Base-by-base conservation (phyloP, 1,139 yeast genomes). In the Taphrina pruni region DNA sequence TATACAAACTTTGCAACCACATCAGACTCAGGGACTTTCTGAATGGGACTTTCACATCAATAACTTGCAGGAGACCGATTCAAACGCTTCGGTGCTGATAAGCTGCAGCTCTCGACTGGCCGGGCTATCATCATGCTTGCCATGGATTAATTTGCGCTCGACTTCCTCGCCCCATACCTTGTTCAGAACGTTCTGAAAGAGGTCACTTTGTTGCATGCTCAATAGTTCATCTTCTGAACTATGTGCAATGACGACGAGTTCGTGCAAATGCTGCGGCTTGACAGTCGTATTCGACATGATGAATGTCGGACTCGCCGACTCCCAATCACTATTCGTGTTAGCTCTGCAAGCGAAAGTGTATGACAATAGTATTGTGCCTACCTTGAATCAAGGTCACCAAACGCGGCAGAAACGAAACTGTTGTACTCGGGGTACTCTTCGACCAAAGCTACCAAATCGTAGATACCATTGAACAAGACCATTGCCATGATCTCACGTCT, bases 381-480 rank as follows among this genome's bases (percentile, higher is more conserved):
- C 62, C 62, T 58, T 38, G 20, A 20, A 35, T 58, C 62, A 6
- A 58, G 54, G 0, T 70, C 72, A 5, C 81, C 81, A 71, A 85
- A 85, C 0, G 87, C 87, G 20, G 78, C 81, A 1, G 72, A 69
- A 4, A 85, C 83, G 73, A 85, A 84, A 4, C 73, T 76, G 0
- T 71, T 70, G 73, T 85, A 86, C 0, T 72, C 72, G 0, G 85
- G 83, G 71, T 85, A 82, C 73, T 84, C 88, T 0, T 73, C 74
- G 1, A 82, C 73, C 66, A 86, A 75, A 0, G 76, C 76, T 0
- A 70, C 73, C 5, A 86, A 76, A 72, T 84, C 82, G 74, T 82
- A 85, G 57, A 86, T 85, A 0, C 88, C 88, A 72, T 85, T 88
- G 4, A 85, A 75, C 35, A 83, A 77, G 12, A 82, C 73, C 0